phyloP scores from a whole-genome alignment of 768 basidiomycete species.

The Tylopilus intermedius region DNA sequence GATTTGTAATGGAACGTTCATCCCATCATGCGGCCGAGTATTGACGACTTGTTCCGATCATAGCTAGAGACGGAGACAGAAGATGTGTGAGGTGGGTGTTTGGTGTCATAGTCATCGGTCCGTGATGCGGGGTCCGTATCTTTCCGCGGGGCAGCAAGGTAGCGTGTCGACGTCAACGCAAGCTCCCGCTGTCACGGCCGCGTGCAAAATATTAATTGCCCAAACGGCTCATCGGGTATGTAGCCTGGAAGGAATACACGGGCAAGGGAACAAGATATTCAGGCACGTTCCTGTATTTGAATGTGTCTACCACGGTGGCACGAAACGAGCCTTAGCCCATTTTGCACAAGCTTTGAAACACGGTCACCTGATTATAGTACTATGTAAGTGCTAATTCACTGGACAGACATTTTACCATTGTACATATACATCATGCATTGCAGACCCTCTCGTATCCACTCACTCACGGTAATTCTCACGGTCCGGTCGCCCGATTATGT shows the following conservation, averaged over 20 bases:
- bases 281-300: slow-evolving; percentile 5
- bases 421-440: too few relatives aligned
- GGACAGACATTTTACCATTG: too few relatives aligned
- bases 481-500: too few relatives aligned
- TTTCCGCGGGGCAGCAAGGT: slow-evolving; percentile 1
- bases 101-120: background rate
- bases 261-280: background rate
- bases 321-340: too few relatives aligned
- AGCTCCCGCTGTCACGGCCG: slow-evolving; percentile 12
- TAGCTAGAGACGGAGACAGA: slow-evolving; percentile 1
- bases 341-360: too few relatives aligned
- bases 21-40: slow-evolving; percentile 1
- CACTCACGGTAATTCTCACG: too few relatives aligned
- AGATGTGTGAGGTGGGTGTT: background rate
- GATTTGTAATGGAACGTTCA: background rate
- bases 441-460: too few relatives aligned
- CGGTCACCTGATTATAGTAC: too few relatives aligned
- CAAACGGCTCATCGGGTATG: background rate
- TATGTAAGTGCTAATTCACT: too few relatives aligned
- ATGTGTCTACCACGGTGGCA: background rate
- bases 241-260: background rate
- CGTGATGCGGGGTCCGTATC: slow-evolving; percentile 9
- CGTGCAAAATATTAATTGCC: slow-evolving; percentile 1
- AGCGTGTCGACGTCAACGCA: slow-evolving; percentile 3
- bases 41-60: slow-evolving; percentile 7